Evolutionary conservation across 345 rosid species (phyloP), one percentile per base, ranked within the genome.

Genomic region (Streptanthus diversifolius): DNA sequence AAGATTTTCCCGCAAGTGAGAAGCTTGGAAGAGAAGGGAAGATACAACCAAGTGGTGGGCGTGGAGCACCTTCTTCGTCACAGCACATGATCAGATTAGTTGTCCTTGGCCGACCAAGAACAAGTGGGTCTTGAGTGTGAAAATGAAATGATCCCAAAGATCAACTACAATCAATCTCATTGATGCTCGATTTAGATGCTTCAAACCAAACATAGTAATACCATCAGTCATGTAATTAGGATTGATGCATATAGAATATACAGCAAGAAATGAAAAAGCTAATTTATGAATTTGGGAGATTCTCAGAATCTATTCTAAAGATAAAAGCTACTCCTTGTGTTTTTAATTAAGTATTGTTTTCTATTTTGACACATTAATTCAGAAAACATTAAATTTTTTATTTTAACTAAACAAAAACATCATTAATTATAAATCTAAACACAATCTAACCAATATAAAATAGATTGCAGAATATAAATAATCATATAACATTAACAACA

Each of bases 31-130:
- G 25, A 29, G 32, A 54, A 67, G 62, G 51, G 7, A 25, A 52
- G 25, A 67, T 12, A 25, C 32, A 25, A 25, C 35, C 7, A 53
- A 11, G 43, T 55, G 40, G 51, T 56, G 13, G 41, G 51, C 13
- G 1, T 55, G 65, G 24, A 65, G 37, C 56, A 65, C 9, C 71
- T 55, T 64, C 49, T 63, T 54, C 77, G 8, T 54, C 56, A 72
- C 47, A 72, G 35, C 47, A 72, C 56, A 72, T 18, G n/a, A 33
- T 63, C 39, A 53, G 36, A 32, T 22, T 54, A 63, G n/a, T 24
- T 63, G 27, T 8, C 40, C 33, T 25, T n/a, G 54, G 19, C 51
- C 54, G 45, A 40, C 3, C 76, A 48, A 29, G 22, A 61, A 49
- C 68, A 71, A 49, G 12, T 22, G n/a, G 51, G 59, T 25, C 59